Conservation (phyloP, 176 grass and related monocot genomes). For the Musa acuminata region DNA sequence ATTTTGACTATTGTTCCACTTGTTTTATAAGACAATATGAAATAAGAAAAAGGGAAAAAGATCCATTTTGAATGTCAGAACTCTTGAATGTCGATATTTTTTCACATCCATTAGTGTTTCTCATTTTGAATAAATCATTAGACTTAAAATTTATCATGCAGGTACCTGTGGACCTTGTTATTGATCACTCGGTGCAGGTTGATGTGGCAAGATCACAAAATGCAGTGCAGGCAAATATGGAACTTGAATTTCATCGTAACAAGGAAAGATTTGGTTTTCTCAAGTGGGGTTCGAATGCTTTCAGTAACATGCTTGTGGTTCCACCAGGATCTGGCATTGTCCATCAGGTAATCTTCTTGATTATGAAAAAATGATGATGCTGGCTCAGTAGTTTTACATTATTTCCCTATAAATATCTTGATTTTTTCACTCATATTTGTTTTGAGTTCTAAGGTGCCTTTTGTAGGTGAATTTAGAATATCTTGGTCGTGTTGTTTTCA, state of each 20-base stretch:
- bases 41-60: neutral
- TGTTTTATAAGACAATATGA: too few relatives aligned
- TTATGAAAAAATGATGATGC: neutral
- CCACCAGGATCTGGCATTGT: constrained; percentile 98
- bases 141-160: constrained; percentile 27
- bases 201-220: constrained; percentile 89
- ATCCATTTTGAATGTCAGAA: neutral
- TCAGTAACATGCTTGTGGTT: constrained; percentile 98
- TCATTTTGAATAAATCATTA: neutral
- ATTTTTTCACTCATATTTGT: constrained; percentile 6
- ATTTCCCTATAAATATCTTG: neutral
- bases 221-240: constrained; percentile 75
- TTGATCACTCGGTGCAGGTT: constrained; percentile 96
- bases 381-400: neutral
- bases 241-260: constrained; percentile 86
- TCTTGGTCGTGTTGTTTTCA: constrained; percentile 87
- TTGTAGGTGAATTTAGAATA: constrained; percentile 92
- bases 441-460: neutral
- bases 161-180: constrained; percentile 96
- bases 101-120: neutral
- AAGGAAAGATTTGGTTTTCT: constrained; percentile 87
- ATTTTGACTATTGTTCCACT: too few relatives aligned
- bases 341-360: constrained; percentile 57
- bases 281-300: constrained; percentile 93
- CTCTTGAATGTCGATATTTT: neutral